A percentile compares a stretch with the other conserved stretches of the same genome.
Evolutionary conservation across 139 green algal species (phyloP).

Genomic region (Auxenochlorella protothecoides): DNA sequence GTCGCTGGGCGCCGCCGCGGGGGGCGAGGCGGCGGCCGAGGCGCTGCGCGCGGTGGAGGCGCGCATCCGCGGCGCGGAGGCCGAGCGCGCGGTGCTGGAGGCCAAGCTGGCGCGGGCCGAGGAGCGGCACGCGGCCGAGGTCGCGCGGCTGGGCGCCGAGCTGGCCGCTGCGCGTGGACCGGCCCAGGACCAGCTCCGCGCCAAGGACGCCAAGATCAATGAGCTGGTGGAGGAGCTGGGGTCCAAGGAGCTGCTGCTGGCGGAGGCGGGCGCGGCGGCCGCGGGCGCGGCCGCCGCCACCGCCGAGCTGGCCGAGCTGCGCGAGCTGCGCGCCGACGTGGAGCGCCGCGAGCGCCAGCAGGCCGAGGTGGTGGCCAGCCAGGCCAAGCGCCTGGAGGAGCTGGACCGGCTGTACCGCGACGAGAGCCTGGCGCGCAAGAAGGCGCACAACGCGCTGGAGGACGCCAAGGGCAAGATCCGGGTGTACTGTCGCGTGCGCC

Average conservation of each 20-base stretch:
- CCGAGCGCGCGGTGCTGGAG: slow-evolving; percentile 45
- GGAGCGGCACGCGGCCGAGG: slow-evolving; percentile 42
- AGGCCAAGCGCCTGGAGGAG: slow-evolving; percentile 81
- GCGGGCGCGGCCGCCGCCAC: background rate
- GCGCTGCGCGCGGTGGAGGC: slow-evolving; percentile 44
- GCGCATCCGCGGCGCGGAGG: slow-evolving; percentile 12
- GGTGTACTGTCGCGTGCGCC: slow-evolving; percentile 81
- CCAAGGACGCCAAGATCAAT: slow-evolving; percentile 66
- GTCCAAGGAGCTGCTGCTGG: slow-evolving; percentile 45
- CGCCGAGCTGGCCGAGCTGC: slow-evolving; percentile 81
- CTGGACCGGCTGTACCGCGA: slow-evolving; percentile 83
- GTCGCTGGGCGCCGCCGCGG: slow-evolving; percentile 18
- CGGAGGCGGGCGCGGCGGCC: slow-evolving; percentile 30
- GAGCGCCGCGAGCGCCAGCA: slow-evolving; percentile 81
- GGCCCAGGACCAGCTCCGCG: slow-evolving; percentile 42
- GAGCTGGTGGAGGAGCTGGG: slow-evolving; percentile 69
- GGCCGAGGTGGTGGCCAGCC: slow-evolving; percentile 58
- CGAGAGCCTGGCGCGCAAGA: slow-evolving; percentile 50
- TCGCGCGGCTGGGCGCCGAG: slow-evolving; percentile 1
- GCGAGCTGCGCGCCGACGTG: slow-evolving; percentile 85
- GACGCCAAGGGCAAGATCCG: slow-evolving; percentile 98
- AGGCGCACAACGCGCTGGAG: slow-evolving; percentile 78
- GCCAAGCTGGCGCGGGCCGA: slow-evolving; percentile 73
- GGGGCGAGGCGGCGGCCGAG: slow-evolving; percentile 5
- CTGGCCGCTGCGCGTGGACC: slow-evolving; percentile 15